Evolutionary conservation across 2,329 filamentous ascomycete genomes (phyloP), one percentile per base, ranked within the genome.

Genomic region (Cadophora malorum): DNA sequence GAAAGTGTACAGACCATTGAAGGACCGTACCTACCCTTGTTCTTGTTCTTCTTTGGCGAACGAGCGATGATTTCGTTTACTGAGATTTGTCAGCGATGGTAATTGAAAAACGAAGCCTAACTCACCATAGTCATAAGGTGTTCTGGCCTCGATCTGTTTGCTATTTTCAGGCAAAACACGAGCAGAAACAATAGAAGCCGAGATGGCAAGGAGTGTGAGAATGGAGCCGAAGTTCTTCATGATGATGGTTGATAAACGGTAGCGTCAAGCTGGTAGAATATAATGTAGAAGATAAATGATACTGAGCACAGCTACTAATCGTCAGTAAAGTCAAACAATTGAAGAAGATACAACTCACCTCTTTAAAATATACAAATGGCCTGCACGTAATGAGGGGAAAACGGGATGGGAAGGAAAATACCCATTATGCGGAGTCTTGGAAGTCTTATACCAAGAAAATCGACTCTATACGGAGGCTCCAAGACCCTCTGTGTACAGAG

Each of bases 141-240:
- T 58, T 67, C 74, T 69, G 19, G 71, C 74, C 47, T 64, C 65
- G 41, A 77, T 21, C 28, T 58, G 59, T 59, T 70, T 58, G 33
- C 60, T 65, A 25, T 47, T n/a, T 41, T 33, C 67, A 49, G 74
- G 73, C 31, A 77, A 63, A 61, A 73, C 74, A 67, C 71, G 70
- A 58, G 77, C 75, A 52, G 77, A 78, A 28, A 79, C 77, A 50
- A 76, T 64, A 55, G 76, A 76, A 63, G 78, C 78, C 59, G 76
- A 78, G 60, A 80, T 67, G 69, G 79, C 79, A 71, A 81, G 68
- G 72, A 77, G 73, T 70, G 80, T 71, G 61, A 81, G 67, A 71
- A 80, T 76, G 68, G 78, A 74, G 71, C 76, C 76, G 71, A 80
- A 75, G 73, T 78, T 79, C 77, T 81, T 81, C 80, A 81, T 81